Evolutionary conservation across 495 filamentous ascomycete genomes (phyloP), one percentile per base, ranked within the genome.

Genomic region (Aspergillus sparsus): DNA sequence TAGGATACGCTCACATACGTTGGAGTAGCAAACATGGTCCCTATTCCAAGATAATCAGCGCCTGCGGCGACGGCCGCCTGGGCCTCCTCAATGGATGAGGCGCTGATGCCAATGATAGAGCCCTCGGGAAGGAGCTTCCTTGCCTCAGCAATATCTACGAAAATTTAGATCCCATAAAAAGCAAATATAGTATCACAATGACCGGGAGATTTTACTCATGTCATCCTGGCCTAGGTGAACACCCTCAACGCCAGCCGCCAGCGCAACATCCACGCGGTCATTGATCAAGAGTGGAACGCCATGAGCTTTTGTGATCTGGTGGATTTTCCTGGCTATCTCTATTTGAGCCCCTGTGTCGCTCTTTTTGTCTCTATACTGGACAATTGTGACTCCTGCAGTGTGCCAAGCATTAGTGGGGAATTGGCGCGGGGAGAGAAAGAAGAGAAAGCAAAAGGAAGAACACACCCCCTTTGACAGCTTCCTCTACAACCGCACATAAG

Each of bases 211-310:
- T 82, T 55, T 72, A 92, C 90, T 82, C 79, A 96, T 87, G 74
- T 98, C 93, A 82, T 96, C 91, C 73, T 97, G 93, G 34, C 94
- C 93, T 42, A 98, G 81, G 72, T 98, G 93, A 12, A 97, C 89
- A 46, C 94, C 94, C 70, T 97, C 93, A 41, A 87, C 92, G 6
- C 86, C 89, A 45, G 90, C 83, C 13, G 91, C 94, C 32, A 94
- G 78, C 21, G 92, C 92, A 15, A 98, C 90, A 76, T 96, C 93
- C 6, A 96, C 82, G n/a, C 92, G 88, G 72, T 98, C 94, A 70
- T 98, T 97, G 75, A 98, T 93, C 39, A 98, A 75, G 50, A 98
- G 80, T 32, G 93, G 94, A 0, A 97, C 85, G 15, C 80, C 75
- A 64, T 89, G 79, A n/a, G 66, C 74, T 61, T 75, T 73, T 10